Percentiles rank a stretch among this genome's conserved stretches.
Evolutionary conservation across 371 early-diverging fungal genomes (phyloP).

Genomic region (Mortierella sp.): DNA sequence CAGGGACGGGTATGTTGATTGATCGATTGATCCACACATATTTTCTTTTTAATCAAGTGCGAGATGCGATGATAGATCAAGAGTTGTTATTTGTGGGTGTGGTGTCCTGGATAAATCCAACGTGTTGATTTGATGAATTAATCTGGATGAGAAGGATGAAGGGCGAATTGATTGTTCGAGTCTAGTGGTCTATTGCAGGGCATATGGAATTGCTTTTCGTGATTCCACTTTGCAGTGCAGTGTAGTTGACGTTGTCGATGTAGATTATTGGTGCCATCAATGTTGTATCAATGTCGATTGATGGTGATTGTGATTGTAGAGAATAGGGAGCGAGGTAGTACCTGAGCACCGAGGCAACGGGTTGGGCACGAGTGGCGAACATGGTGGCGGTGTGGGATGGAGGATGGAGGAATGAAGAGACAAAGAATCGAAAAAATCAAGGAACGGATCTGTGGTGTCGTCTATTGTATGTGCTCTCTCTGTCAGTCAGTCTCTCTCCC

Average conservation of each 20-base stretch:
- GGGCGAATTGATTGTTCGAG: too few species aligned
- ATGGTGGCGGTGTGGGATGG: conserved; percentile 36
- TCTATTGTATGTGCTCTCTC: too few species aligned
- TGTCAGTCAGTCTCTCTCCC: too few species aligned
- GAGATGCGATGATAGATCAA: neutral
- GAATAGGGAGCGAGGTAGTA: conserved; percentile 5
- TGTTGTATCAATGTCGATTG: neutral
- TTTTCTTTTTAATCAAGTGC: too few species aligned
- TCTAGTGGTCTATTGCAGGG: too few species aligned
- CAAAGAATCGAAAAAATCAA: conserved; percentile 14
- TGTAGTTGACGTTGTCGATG: neutral
- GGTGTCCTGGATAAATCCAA: too few species aligned
- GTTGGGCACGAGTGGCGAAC: conserved; percentile 59
- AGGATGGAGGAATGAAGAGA: conserved; percentile 15
- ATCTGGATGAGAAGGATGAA: too few species aligned
- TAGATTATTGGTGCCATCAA: neutral
- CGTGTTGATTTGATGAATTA: neutral
- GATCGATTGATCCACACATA: too few species aligned
- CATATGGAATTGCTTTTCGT: too few species aligned
- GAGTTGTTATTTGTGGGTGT: neutral
- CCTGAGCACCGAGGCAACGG: conserved; percentile 57
- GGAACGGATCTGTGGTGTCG: conserved; percentile 13
- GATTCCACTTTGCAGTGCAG: neutral
- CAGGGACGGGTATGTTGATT: too few species aligned
- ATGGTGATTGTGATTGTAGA: neutral